Percentiles rank a stretch among this genome's conserved stretches.
phyloP scores from a whole-genome alignment of 2,329 filamentous ascomycete species.

The Diaporthe amygdali region DNA sequence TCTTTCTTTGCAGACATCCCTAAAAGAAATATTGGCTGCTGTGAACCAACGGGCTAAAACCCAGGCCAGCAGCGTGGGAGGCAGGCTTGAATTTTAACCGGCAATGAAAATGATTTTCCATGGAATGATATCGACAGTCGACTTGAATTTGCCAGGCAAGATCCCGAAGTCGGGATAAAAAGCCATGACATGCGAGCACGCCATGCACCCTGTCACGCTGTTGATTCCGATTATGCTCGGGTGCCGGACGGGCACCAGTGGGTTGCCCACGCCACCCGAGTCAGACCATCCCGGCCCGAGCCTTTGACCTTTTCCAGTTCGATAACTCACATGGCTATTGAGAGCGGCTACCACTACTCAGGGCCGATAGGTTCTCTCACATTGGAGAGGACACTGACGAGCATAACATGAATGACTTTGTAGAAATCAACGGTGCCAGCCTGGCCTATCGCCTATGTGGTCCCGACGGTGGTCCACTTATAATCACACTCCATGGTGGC shows the following conservation, averaged over 20 bases:
- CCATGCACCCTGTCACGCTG: neutral
- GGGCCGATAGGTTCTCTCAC: no score
- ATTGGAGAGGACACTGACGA: no score
- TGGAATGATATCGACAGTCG: neutral
- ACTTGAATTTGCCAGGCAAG: neutral
- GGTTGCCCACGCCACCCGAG: neutral
- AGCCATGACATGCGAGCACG: neutral
- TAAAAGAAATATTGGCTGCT: neutral
- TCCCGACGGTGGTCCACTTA: conserved; percentile 35
- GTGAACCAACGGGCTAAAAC: neutral
- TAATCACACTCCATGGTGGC: conserved; percentile 44
- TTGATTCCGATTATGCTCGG: neutral
- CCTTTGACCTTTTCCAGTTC: neutral
- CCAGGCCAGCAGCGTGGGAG: neutral
- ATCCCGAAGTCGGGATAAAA: neutral
- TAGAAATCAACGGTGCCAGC: conserved; percentile 39
- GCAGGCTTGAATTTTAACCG: neutral
- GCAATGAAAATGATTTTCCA: neutral
- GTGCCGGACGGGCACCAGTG: neutral
- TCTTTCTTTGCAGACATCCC: neutral
- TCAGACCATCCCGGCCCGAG: neutral
- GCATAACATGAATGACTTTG: conserved; percentile 28
- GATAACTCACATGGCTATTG: no score
- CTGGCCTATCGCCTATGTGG: conserved; percentile 39
- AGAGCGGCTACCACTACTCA: no score